phyloP scores from a whole-genome alignment of 208 protist genomes.

The Acanthamoeba triangularis region DNA sequence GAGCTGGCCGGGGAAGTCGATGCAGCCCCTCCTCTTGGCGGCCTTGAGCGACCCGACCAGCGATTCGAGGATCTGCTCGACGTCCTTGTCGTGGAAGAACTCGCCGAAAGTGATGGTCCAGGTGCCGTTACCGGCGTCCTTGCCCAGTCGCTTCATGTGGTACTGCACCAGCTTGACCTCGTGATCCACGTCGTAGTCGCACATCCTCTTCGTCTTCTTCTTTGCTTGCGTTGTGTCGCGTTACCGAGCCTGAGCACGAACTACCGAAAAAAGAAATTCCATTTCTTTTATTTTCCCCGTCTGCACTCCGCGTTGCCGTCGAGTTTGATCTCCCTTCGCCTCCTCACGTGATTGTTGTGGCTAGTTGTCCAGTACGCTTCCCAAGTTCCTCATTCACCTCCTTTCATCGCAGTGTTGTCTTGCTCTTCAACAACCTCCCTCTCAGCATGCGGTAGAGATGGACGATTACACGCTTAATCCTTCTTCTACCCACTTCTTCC shows the following conservation, averaged over 20 bases:
- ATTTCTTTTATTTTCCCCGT: too few relatives aligned
- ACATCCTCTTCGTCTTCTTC: neutral
- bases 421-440: too few relatives aligned
- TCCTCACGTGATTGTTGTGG: too few relatives aligned
- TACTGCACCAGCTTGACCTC: constrained; percentile 76
- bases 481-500: too few relatives aligned
- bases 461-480: too few relatives aligned
- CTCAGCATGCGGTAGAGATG: too few relatives aligned
- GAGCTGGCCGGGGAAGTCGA: constrained; percentile 75
- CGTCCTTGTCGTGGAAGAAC: constrained; percentile 77
- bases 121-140: constrained; percentile 73
- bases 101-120: constrained; percentile 73
- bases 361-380: too few relatives aligned
- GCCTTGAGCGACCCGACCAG: constrained; percentile 79
- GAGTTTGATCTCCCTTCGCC: too few relatives aligned
- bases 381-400: too few relatives aligned
- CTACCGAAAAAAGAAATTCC: neutral
- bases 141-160: constrained; percentile 76
- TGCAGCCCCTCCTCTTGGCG: constrained; percentile 77
- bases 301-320: too few relatives aligned
- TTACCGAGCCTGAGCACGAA: neutral
- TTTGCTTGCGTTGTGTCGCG: neutral
- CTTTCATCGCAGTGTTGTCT: too few relatives aligned
- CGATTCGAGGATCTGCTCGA: constrained; percentile 78
- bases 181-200: constrained; percentile 79